Base-by-base conservation (phyloP, 2,329 filamentous ascomycete genomes). In the Whalleya microplaca region DNA sequence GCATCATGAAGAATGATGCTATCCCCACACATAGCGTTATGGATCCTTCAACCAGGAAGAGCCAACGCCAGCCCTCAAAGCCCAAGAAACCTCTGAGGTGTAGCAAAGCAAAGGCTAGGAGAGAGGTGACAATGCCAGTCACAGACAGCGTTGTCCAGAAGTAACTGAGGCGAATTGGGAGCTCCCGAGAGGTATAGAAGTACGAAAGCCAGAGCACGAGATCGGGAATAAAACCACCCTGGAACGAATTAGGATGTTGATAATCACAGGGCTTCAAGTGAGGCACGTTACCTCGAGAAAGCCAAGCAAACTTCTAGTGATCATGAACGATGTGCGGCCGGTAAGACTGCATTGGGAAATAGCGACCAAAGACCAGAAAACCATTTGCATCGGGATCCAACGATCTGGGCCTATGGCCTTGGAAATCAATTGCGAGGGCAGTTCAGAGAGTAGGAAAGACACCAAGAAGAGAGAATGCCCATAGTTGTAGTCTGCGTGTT, bases 341-440 rank as follows among this genome's bases (percentile, higher is more conserved):
- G 41, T 63, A 18, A 71, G 55, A 44, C 59, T 58, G 44, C 64
- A 69, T 40, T 72, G 70, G 1, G 64, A 64, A 23, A 64, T 56
- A 6, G 69, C 67, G 6, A 71, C 69, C 10, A 72, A 58, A 1
- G 67, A 69, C 68, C 69, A 71, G 20, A 71, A 16, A 40, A 66
- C 65, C 37, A 72, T 72, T 52, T 71, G 69, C 37, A 63, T 66
- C 10, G 70, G 69, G 21, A 71, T 69, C 70, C 69, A 72, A 48
- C 65, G 64, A 53, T 71, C 69, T 3, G 70, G 69, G 0, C 69
- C 70, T 1, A 71, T 61, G 64, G 79, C 80, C 68, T 88, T 88
- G 43, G 77, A 80, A 14, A 87, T 65, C 8, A 88, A 75, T 64
- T 87, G 84, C 0, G 84, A 87, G 0, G 85, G 85, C 1, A 88